These are phyloP conservation scores for Hygrophoropsis aurantiaca DNA, from an alignment of 768 basidiomycete species.

Conservation along the genomic window DNA sequence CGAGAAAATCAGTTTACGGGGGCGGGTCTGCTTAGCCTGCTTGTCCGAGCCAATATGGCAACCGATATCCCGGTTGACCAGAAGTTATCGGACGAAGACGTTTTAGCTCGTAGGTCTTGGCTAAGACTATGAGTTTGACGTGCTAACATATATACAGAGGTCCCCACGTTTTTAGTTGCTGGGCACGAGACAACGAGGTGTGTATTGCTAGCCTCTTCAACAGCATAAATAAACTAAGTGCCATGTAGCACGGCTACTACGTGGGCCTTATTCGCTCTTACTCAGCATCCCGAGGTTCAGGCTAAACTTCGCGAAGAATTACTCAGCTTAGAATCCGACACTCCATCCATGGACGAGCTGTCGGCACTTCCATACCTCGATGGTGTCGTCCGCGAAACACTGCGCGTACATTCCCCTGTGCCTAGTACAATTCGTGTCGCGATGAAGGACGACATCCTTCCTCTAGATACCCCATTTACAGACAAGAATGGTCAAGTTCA, in stretches of 20 bases:
- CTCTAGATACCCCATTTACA: constrained; percentile 40
- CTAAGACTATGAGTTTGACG: too few species aligned
- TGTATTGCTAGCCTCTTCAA: too few species aligned
- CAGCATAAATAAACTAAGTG: too few species aligned
- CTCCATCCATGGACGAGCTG: constrained; percentile 64
- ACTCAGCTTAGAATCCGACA: constrained; percentile 47
- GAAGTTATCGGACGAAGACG: constrained; percentile 57
- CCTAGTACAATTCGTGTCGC: too few species aligned
- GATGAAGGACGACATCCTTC: constrained; percentile 48
- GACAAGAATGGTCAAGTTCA: constrained; percentile 38
- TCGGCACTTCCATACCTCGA: constrained; percentile 65
- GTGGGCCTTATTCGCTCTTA: too few species aligned
- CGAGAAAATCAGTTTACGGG: constrained; percentile 27
- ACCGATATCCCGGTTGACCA: constrained; percentile 51
- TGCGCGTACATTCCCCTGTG: constrained; percentile 53
- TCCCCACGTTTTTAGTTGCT: too few species aligned
- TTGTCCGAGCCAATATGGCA: constrained; percentile 61
- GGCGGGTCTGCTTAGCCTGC: constrained; percentile 55
- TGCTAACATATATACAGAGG: too few species aligned
- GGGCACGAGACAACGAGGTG: too few species aligned
- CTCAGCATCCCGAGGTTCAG: too few species aligned
- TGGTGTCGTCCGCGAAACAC: constrained; percentile 52
- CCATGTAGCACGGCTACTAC: constrained; percentile 36
- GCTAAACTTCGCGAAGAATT: too few species aligned
- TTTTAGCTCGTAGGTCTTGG: constrained; percentile 50